These are phyloP conservation scores for Cyclospora cayetanensis DNA, from an alignment of 169 alveolate species.

Conservation along the genomic window DNA sequence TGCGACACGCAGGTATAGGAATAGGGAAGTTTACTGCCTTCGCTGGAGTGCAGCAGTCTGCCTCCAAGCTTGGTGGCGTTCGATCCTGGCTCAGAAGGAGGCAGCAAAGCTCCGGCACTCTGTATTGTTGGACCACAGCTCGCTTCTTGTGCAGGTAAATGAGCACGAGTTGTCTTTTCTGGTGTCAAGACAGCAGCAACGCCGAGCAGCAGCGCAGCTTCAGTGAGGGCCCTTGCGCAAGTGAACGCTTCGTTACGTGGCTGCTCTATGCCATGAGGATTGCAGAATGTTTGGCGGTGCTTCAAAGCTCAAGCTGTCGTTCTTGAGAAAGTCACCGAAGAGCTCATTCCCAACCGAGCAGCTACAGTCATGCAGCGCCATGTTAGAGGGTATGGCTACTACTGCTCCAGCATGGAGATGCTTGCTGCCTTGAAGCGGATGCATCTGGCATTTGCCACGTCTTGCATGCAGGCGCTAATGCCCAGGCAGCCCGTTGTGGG, in stretches of 20 bases:
- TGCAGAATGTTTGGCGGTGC: constrained; percentile 69
- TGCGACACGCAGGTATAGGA: constrained; percentile 44
- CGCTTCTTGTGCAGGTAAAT: constrained; percentile 67
- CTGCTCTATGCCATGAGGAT: not conserved
- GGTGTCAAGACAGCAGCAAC: too few species aligned
- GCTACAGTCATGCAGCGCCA: constrained; percentile 68
- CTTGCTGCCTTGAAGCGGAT: not conserved
- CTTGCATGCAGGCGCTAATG: too few species aligned
- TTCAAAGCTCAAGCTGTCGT: constrained; percentile 66
- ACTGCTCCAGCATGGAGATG: not conserved
- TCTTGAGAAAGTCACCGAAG: constrained; percentile 40
- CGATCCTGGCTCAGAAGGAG: constrained; percentile 63
- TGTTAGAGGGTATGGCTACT: constrained; percentile 56
- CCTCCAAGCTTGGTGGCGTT: constrained; percentile 82
- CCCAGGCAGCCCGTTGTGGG: too few species aligned
- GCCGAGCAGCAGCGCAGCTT: too few species aligned
- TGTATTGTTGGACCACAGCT: constrained; percentile 30
- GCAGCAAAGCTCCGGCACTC: constrained; percentile 53
- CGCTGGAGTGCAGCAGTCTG: constrained; percentile 81
- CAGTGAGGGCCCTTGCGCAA: too few species aligned
- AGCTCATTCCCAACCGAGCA: constrained; percentile 59
- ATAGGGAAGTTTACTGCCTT: constrained; percentile 75
- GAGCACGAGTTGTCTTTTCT: too few species aligned
- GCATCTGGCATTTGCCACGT: not conserved
- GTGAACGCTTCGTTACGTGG: too few species aligned